Conservation (phyloP, 805 yeast genomes). For the Torulaspora quercuum region DNA sequence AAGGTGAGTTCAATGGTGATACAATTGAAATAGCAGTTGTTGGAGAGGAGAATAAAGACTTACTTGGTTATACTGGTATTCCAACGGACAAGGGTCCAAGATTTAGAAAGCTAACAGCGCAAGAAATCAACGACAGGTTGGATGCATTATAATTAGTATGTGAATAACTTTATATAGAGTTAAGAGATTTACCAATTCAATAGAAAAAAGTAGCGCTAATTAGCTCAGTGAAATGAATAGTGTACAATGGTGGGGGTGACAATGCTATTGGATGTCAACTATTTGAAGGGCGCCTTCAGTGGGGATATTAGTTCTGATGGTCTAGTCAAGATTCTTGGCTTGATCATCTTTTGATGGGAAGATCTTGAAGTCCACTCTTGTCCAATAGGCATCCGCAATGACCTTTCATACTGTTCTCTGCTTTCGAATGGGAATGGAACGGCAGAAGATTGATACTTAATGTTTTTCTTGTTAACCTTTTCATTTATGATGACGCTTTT, state of each 20-base stretch:
- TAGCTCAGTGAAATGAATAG: too few species aligned
- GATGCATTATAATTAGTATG: constrained; percentile 69
- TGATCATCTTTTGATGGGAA: constrained; percentile 81
- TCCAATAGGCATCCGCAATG: constrained; percentile 93
- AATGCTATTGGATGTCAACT: constrained; percentile 10
- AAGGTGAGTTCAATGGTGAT: constrained; percentile 96
- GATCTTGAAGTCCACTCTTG: constrained; percentile 92
- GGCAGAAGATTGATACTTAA: constrained; percentile 80
- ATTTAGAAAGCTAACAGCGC: constrained; percentile 75
- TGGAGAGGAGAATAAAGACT: constrained; percentile 74
- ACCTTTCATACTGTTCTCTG: constrained; percentile 90
- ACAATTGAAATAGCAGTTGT: constrained; percentile 89
- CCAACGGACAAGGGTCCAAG: constrained; percentile 79
- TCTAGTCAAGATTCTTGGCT: constrained; percentile 83
- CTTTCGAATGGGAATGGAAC: constrained; percentile 95
- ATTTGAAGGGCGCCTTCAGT: constrained; percentile 76
- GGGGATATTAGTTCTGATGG: constrained; percentile 92
- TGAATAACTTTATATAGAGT: constrained; percentile 1
- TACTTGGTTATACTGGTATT: constrained; percentile 85
- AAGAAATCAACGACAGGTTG: constrained; percentile 93
- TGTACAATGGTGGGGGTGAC: neutral
- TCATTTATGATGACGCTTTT: constrained; percentile 88
- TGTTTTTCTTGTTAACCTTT: constrained; percentile 73
- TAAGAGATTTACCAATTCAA: too few species aligned
- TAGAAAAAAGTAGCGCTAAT: too few species aligned